These are phyloP conservation scores for Calonectria multiphialidica DNA, from an alignment of 2,329 filamentous ascomycete genomes.

Conservation along the genomic window DNA sequence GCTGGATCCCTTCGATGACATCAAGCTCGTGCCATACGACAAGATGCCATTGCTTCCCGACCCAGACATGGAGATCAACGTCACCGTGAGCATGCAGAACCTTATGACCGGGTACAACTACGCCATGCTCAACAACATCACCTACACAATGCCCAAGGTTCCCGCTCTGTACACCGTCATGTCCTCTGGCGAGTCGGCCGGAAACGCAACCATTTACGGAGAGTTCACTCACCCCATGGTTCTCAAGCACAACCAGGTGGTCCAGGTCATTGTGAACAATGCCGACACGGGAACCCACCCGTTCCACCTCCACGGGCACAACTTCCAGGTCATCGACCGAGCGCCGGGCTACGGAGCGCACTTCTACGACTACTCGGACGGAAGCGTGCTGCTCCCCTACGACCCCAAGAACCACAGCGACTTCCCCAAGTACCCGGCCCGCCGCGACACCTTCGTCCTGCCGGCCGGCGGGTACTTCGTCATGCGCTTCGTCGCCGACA, in stretches of 20 bases:
- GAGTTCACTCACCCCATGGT: slow-evolving; percentile 75
- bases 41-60: slow-evolving; percentile 69
- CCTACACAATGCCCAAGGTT: slow-evolving; percentile 80
- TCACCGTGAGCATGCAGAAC: slow-evolving; percentile 67
- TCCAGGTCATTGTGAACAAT: slow-evolving; percentile 83
- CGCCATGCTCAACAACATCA: slow-evolving; percentile 82
- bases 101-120: slow-evolving; percentile 70
- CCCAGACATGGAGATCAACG: slow-evolving; percentile 74
- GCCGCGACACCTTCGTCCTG: slow-evolving; percentile 77
- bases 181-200: slow-evolving; percentile 69
- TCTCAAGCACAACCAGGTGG: slow-evolving; percentile 73
- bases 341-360: slow-evolving; percentile 8
- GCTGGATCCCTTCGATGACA: slow-evolving; percentile 80
- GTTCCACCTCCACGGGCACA: slow-evolving; percentile 84
- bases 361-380: slow-evolving; percentile 64
- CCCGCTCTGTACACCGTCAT: slow-evolving; percentile 84
- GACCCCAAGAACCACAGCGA: slow-evolving; percentile 49
- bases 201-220: slow-evolving; percentile 74
- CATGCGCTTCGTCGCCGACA: slow-evolving; percentile 74
- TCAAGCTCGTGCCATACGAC: slow-evolving; percentile 77
- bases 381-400: slow-evolving; percentile 61
- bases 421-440: slow-evolving; percentile 70
- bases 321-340: slow-evolving; percentile 77
- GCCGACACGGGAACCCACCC: slow-evolving; percentile 78
- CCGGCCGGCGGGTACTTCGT: slow-evolving; percentile 77